These are phyloP conservation scores for Hanseniaspora gamundiae DNA, from an alignment of 1,139 yeast species.

Conservation along the genomic window DNA sequence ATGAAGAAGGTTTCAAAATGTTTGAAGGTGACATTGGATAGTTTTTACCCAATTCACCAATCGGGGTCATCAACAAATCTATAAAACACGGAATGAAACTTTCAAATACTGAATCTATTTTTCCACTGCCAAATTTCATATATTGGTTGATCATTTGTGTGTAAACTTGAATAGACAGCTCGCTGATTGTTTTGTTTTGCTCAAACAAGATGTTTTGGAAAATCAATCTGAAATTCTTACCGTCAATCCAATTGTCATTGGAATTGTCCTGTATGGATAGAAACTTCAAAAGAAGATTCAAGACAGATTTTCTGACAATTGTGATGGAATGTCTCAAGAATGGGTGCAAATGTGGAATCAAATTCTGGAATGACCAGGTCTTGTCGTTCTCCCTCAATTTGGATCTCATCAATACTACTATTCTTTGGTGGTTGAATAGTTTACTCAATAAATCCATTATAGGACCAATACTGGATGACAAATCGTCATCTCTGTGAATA, in stretches of 20 bases:
- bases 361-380: constrained; percentile 48
- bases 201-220: constrained; percentile 85
- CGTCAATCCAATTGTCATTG: constrained; percentile 69
- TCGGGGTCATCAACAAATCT: constrained; percentile 76
- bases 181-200: constrained; percentile 64
- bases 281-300: constrained; percentile 71
- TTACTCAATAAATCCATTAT: constrained; percentile 91
- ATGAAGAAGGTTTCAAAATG: constrained; percentile 61
- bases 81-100: constrained; percentile 52
- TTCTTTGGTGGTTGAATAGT: constrained; percentile 71
- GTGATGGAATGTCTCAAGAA: constrained; percentile 89
- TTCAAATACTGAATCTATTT: constrained; percentile 37
- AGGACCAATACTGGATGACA: constrained; percentile 89
- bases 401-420: constrained; percentile 53
- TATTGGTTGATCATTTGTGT: constrained; percentile 41
- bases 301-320: constrained; percentile 80
- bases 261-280: constrained; percentile 52
- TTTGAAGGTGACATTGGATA: constrained; percentile 70
- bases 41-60: constrained; percentile 83
- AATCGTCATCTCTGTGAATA: constrained; percentile 75
- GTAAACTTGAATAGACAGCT: constrained; percentile 55
- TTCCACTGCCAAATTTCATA: constrained; percentile 24
- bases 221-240: constrained; percentile 56
- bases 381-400: constrained; percentile 34
- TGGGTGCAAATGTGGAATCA: constrained; percentile 89